Evolutionary conservation across 1,139 yeast species (phyloP), one percentile per base, ranked within the genome.

Genomic region (Taphrina wiesneri): DNA sequence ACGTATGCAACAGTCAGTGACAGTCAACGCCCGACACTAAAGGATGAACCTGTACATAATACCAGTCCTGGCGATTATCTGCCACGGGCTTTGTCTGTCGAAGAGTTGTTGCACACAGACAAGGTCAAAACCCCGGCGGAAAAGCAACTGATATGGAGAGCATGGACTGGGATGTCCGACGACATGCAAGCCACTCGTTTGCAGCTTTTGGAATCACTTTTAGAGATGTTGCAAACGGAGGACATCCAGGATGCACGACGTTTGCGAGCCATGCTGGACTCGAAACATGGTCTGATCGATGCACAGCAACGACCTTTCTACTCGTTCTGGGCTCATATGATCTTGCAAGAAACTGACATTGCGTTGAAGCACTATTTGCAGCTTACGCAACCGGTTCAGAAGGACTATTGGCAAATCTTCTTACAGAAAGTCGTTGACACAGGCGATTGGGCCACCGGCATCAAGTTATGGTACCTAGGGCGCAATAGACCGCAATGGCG

Each of bases 301-400:
- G 19, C 64, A 21, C 49, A 25, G 28, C 64, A 60, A 43, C 57
- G 64, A 6, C 28, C 47, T 5, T 60, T 60, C 49, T 60, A 51
- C 21, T 52, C 57, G 6, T 60, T 60, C 56, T 60, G 64, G 64
- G 56, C 64, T 28, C 57, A 60, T 23, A 60, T 52, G 57, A 45
- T 51, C 13, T 32, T 60, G 21, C 57, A 53, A 39, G 64, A 60
- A 19, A 11, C 51, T 2, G 57, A 51, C 7, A 41, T 36, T 39
- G 64, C 64, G 6, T 41, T 49, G 57, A 26, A 39, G 15, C 39
- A 41, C 25, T 60, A 36, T 23, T 17, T 23, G 11, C 17, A 30
- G 11, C 57, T 60, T 9, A 28, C 56, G 23, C 19, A 21, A 9
- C n/a, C 5, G 7, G 25, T 19, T 1, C 63, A 49, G 23, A 26